Percentiles rank a stretch among this genome's conserved stretches.
Conservation (phyloP, 2,329 filamentous ascomycete species). For the Immersiporthe knoxdaviesiana region DNA sequence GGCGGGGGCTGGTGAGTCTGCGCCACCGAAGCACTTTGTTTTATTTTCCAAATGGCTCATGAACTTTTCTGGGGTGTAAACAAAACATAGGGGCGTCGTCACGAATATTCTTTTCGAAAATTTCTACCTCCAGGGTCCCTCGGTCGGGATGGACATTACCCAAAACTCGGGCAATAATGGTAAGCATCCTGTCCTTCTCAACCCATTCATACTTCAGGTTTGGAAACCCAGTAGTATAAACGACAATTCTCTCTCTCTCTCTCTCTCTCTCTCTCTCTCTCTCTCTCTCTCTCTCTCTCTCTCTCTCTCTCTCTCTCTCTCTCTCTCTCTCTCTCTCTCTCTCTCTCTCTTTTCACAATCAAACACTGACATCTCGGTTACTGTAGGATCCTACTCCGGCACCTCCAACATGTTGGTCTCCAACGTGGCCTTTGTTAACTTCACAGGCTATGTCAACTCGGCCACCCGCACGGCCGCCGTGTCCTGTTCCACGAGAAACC, state of each 20-base stretch:
- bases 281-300: no score
- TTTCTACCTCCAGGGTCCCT: conserved; percentile 52
- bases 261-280: no score
- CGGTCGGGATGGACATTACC: conserved; percentile 47
- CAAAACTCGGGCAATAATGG: conserved; percentile 54
- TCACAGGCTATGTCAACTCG: conserved; percentile 48
- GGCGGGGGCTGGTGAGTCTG: conserved; percentile 48
- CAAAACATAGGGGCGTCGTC: conserved; percentile 47
- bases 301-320: no score
- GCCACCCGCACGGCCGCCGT: conserved; percentile 44
- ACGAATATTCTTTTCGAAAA: conserved; percentile 55
- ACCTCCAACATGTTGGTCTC: conserved; percentile 55
- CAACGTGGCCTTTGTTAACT: conserved; percentile 54
- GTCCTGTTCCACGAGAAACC: conserved; percentile 50
- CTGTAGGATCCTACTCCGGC: conserved; percentile 40
- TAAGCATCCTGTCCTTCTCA: conserved; percentile 8
- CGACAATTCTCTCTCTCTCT: no score
- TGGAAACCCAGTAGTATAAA: no score
- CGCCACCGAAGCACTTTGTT: not conserved
- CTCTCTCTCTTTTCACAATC: no score
- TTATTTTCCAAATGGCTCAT: not conserved
- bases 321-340: no score
- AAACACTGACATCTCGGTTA: not conserved
- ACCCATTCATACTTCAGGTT: no score
- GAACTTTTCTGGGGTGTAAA: not conserved